phyloP scores from a whole-genome alignment of 495 filamentous ascomycete genomes.

The Penicillium chermesinum region DNA sequence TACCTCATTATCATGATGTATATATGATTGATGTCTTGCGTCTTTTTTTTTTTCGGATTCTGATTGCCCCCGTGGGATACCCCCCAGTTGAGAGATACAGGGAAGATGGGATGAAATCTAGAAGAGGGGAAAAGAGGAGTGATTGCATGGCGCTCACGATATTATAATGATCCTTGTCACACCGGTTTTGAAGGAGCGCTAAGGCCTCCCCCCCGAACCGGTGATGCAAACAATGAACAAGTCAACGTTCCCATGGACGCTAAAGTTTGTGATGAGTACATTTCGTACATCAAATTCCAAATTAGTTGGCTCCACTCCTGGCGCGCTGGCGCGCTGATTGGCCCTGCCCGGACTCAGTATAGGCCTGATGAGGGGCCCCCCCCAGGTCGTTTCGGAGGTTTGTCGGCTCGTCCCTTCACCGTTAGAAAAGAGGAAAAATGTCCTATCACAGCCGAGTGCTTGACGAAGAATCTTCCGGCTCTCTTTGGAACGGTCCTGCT shows the following conservation, averaged over 20 bases:
- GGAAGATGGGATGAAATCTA: neutral
- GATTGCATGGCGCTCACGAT: slow-evolving; percentile 1
- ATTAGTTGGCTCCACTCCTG: slow-evolving; percentile 10
- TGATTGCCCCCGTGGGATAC: neutral
- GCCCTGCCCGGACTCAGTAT: too few relatives aligned
- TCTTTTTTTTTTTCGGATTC: neutral
- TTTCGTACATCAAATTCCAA: slow-evolving; percentile 18
- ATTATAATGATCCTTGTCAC: neutral
- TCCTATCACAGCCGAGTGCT: too few relatives aligned
- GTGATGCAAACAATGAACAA: slow-evolving; percentile 9
- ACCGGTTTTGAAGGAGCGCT: slow-evolving; percentile 5
- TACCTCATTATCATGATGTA: neutral
- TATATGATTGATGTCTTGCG: neutral
- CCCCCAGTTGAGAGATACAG: neutral
- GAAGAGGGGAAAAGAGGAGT: neutral
- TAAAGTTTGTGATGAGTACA: slow-evolving; percentile 5
- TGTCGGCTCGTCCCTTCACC: too few relatives aligned
- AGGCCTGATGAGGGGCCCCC: too few relatives aligned
- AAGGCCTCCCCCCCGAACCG: slow-evolving; percentile 1
- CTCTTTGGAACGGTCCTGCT: too few relatives aligned
- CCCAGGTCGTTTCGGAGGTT: too few relatives aligned
- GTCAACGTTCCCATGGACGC: neutral
- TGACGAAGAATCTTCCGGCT: too few relatives aligned
- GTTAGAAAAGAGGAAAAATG: too few relatives aligned
- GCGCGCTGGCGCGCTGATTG: slow-evolving; percentile 6